Evolutionary conservation across 352 stramenopile species (phyloP).

Genomic region (Phytophthora fragariae): DNA sequence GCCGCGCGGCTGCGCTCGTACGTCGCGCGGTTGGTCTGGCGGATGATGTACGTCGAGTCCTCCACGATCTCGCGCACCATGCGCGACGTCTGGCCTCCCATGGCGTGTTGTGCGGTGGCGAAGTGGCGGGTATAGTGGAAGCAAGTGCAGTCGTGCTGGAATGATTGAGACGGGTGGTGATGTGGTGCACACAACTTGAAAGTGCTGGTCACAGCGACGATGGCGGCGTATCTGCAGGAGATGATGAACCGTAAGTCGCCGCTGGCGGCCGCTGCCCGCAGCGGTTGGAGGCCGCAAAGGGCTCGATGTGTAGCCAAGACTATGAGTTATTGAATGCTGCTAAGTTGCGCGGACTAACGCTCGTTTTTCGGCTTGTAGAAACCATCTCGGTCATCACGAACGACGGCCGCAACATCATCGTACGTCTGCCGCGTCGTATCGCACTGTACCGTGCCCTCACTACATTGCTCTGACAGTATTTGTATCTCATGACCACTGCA

Average conservation of each 20-base stretch:
- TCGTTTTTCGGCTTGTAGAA: constrained; percentile 45
- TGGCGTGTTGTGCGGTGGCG: constrained; percentile 20
- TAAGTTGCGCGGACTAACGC: constrained; percentile 1
- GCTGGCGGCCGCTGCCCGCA: constrained; percentile 7
- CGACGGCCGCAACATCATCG: constrained; percentile 95
- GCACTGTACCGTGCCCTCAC: not conserved
- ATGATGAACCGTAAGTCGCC: constrained; percentile 80
- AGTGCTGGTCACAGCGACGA: constrained; percentile 20
- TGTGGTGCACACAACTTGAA: constrained; percentile 22
- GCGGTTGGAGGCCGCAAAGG: not conserved
- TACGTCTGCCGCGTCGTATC: constrained; percentile 37
- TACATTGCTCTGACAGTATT: not conserved
- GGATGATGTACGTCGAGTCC: constrained; percentile 85
- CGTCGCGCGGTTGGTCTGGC: constrained; percentile 70
- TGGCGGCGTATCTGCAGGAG: constrained; percentile 87
- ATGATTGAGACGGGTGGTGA: not conserved
- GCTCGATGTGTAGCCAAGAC: constrained; percentile 1
- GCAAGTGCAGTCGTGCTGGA: constrained; percentile 5
- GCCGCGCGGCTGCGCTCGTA: constrained; percentile 72
- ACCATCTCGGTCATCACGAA: constrained; percentile 95
- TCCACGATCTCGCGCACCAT: constrained; percentile 82
- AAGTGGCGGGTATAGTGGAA: not conserved
- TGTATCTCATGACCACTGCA: constrained; percentile 22
- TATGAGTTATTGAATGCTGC: not conserved
- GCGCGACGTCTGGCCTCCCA: constrained; percentile 83